Conservation (phyloP, 2,329 filamentous ascomycete species). For the Aspergillus japonicus region DNA sequence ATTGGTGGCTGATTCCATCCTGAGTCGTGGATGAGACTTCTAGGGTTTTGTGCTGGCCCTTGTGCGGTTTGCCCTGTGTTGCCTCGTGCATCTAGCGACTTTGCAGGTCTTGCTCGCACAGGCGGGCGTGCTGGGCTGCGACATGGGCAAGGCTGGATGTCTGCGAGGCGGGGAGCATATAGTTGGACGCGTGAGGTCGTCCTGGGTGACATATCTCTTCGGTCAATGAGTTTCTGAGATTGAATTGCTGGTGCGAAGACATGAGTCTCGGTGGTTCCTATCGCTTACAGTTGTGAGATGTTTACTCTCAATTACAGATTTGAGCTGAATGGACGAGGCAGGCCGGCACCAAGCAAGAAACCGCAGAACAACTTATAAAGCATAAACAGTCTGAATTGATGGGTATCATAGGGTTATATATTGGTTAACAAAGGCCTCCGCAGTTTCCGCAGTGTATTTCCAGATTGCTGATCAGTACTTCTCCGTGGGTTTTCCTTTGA, state of each 20-base stretch:
- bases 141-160: background rate
- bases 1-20: too few relatives aligned
- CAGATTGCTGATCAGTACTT: constrained; percentile 22
- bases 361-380: background rate
- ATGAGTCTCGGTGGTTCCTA: too few relatives aligned
- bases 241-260: background rate
- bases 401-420: background rate
- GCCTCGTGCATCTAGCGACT: background rate
- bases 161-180: background rate
- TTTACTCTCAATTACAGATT: too few relatives aligned
- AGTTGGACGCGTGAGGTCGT: background rate
- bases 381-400: background rate
- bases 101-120: constrained; percentile 5
- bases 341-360: too few relatives aligned
- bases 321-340: too few relatives aligned
- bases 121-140: background rate
- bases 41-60: too few relatives aligned
- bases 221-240: background rate
- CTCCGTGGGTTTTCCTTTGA: constrained; percentile 38
- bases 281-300: background rate
- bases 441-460: background rate
- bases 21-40: too few relatives aligned
- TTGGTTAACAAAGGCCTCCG: background rate
- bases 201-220: background rate
- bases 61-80: background rate